These are phyloP conservation scores for Platanus orientalis DNA, from an alignment of 164 flowering plant genomes.

Conservation along the genomic window DNA sequence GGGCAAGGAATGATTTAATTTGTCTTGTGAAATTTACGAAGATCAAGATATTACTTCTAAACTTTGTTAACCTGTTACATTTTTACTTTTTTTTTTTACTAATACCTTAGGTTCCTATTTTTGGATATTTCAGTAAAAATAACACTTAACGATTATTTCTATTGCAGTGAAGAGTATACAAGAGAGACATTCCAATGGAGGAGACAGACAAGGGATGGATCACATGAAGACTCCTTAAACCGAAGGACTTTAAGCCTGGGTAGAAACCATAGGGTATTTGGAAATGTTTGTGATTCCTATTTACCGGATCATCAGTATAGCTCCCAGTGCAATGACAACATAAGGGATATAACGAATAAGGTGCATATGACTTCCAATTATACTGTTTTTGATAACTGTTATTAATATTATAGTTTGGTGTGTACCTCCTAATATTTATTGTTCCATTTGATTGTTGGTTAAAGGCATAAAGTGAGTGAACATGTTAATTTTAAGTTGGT, in stretches of 20 bases:
- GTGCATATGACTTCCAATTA: slow-evolving; percentile 25
- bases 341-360: slow-evolving; percentile 41
- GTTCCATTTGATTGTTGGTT: neutral
- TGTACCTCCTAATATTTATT: neutral
- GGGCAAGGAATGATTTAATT: neutral
- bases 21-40: neutral
- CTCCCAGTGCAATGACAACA: slow-evolving; percentile 35
- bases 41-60: neutral
- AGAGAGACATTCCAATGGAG: slow-evolving; percentile 51
- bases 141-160: neutral
- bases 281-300: slow-evolving; percentile 30
- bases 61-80: neutral
- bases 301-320: slow-evolving; percentile 31
- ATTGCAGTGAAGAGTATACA: slow-evolving; percentile 57
- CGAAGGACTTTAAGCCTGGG: slow-evolving; percentile 36
- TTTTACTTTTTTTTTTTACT: no score
- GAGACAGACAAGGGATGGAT: slow-evolving; percentile 39
- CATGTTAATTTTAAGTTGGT: neutral
- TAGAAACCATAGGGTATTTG: slow-evolving; percentile 24
- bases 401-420: neutral
- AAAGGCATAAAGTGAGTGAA: neutral
- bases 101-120: no score
- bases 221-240: slow-evolving; percentile 27
- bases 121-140: neutral
- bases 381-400: neutral